Evolutionary conservation across 2,329 filamentous ascomycete species (phyloP).

Genomic region (Raffaelea ambrosiae): DNA sequence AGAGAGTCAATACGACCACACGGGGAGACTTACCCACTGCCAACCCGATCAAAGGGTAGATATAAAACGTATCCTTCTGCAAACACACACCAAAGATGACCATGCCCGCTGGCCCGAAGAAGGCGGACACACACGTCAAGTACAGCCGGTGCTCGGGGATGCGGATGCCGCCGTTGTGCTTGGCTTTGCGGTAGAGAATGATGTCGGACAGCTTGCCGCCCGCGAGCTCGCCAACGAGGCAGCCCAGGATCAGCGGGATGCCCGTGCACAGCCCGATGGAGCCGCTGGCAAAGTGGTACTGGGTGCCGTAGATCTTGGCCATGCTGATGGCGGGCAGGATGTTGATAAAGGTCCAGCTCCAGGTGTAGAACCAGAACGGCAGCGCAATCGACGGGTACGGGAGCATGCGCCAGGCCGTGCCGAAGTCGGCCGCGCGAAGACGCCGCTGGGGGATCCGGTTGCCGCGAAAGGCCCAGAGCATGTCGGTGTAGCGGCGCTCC

Average conservation of each 20-base stretch:
- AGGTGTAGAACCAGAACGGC: conserved; percentile 8
- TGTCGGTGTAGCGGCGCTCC: conserved; percentile 1
- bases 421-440: conserved; percentile 5
- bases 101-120: conserved; percentile 10
- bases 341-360: conserved; percentile 12
- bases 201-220: conserved; percentile 12
- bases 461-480: conserved; percentile 3
- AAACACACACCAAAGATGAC: conserved; percentile 10
- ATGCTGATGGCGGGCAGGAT: conserved; percentile 12
- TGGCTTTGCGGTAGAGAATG: conserved; percentile 5
- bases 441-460: conserved; percentile 8
- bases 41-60: background rate
- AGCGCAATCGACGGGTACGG: conserved; percentile 10
- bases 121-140: conserved; percentile 6
- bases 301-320: conserved; percentile 11
- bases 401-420: conserved; percentile 9
- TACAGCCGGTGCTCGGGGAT: conserved; percentile 11
- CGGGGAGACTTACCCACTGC: background rate
- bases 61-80: conserved; percentile 3
- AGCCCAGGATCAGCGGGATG: conserved; percentile 11
- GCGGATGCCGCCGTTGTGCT: conserved; percentile 1
- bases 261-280: conserved; percentile 10
- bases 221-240: conserved; percentile 8
- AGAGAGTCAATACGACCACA: background rate
- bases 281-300: conserved; percentile 8